Conservation (phyloP, 805 yeast species). For the Metschnikowia rubicola region DNA sequence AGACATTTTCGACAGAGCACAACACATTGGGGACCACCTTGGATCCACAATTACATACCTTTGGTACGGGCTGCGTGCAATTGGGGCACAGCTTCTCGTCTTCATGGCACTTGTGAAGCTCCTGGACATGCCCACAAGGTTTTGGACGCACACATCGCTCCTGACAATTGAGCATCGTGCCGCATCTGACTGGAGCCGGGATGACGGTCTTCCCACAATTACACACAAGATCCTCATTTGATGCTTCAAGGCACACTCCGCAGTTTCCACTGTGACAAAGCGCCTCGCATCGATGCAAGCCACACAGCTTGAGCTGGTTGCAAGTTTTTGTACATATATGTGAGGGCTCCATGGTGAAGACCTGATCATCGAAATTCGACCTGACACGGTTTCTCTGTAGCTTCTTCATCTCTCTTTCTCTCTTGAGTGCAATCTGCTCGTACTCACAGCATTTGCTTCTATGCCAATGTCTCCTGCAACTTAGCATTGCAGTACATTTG, state of each 20-base stretch:
- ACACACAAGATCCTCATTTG: slow-evolving; percentile 75
- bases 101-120: slow-evolving; percentile 74
- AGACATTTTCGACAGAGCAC: slow-evolving; percentile 65
- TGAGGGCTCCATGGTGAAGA: slow-evolving; percentile 61
- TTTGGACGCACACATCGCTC: slow-evolving; percentile 58
- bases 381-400: slow-evolving; percentile 45
- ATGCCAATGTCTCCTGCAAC: slow-evolving; percentile 82
- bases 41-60: slow-evolving; percentile 60
- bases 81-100: slow-evolving; percentile 64
- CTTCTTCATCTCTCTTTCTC: slow-evolving; percentile 53
- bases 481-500: slow-evolving; percentile 70
- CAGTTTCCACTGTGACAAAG: slow-evolving; percentile 81
- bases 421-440: slow-evolving; percentile 55
- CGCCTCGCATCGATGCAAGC: slow-evolving; percentile 59
- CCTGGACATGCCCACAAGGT: slow-evolving; percentile 68
- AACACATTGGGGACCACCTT: slow-evolving; percentile 55
- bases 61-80: slow-evolving; percentile 60
- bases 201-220: slow-evolving; percentile 77
- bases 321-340: slow-evolving; percentile 74
- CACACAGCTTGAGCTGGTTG: slow-evolving; percentile 58
- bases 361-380: slow-evolving; percentile 42
- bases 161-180: slow-evolving; percentile 60
- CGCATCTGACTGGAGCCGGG: slow-evolving; percentile 83
- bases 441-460: slow-evolving; percentile 62
- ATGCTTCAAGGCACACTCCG: slow-evolving; percentile 74